phyloP scores from a whole-genome alignment of 2,329 filamentous ascomycete genomes.

The Sporothrix euskadiensis region DNA sequence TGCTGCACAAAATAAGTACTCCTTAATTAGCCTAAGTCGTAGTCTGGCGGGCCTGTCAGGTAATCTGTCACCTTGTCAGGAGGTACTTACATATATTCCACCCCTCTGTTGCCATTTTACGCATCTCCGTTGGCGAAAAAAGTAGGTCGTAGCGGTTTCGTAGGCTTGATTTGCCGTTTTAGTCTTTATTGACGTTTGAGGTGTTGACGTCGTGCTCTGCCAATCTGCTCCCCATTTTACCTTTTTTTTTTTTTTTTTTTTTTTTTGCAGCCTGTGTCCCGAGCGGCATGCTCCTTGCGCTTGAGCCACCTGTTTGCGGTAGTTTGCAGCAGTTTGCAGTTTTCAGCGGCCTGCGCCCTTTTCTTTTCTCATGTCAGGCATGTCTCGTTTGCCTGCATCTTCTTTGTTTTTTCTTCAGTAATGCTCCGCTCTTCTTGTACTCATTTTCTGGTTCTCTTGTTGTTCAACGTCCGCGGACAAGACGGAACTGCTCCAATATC shows the following conservation, averaged over 20 bases:
- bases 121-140: not conserved
- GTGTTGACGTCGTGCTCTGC: not conserved
- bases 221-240: not conserved
- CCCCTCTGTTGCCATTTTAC: not conserved
- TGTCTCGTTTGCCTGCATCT: not conserved
- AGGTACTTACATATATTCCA: not conserved
- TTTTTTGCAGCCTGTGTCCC: not conserved
- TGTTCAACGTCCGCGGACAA: not conserved
- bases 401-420: constrained; percentile 3
- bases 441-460: not conserved
- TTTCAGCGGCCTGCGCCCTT: not conserved
- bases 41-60: not conserved
- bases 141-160: not conserved
- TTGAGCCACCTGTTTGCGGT: constrained; percentile 20
- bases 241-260: constrained; percentile 5
- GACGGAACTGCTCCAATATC: not conserved
- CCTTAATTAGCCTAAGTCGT: not conserved
- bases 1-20: not conserved
- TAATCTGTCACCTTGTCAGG: not conserved
- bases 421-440: not conserved
- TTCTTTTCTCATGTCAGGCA: not conserved
- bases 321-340: constrained; percentile 13
- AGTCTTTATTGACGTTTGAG: not conserved
- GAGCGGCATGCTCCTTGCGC: not conserved
- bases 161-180: not conserved